phyloP scores from a whole-genome alignment of 2,329 filamentous ascomycete species.

The Cladosporium sp. region DNA sequence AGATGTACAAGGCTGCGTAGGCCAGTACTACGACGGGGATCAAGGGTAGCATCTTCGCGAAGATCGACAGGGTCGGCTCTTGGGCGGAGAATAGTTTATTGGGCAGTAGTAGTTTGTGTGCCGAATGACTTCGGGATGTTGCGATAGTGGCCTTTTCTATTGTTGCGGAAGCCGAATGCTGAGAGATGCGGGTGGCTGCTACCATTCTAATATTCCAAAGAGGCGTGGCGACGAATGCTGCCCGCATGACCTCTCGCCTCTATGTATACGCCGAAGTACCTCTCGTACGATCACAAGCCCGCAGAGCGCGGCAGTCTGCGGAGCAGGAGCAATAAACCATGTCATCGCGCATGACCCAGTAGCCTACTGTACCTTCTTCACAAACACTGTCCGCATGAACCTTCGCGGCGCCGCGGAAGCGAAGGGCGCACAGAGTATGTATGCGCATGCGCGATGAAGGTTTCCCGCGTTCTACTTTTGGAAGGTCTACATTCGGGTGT shows the following conservation, averaged over 20 bases:
- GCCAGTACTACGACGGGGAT: slow-evolving; percentile 15
- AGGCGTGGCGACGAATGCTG: too few relatives aligned
- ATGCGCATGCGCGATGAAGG: too few relatives aligned
- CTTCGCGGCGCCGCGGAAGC: not conserved
- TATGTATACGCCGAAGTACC: not conserved
- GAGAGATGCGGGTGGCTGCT: too few relatives aligned
- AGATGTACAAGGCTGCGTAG: slow-evolving; percentile 15
- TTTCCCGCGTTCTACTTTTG: too few relatives aligned
- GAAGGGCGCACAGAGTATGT: too few relatives aligned
- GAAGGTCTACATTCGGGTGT: too few relatives aligned
- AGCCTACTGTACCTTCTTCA: not conserved
- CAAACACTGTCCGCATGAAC: not conserved
- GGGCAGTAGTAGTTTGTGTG: not conserved
- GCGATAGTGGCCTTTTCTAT: not conserved
- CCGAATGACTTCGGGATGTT: not conserved
- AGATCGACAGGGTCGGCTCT: not conserved
- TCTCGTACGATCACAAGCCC: not conserved
- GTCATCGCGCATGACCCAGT: not conserved
- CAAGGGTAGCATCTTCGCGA: slow-evolving; percentile 11
- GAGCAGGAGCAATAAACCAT: not conserved
- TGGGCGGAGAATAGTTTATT: too few relatives aligned
- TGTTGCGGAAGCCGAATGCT: too few relatives aligned
- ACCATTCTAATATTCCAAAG: too few relatives aligned
- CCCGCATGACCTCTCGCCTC: too few relatives aligned
- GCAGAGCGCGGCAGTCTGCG: not conserved